These are phyloP conservation scores for Aechmea fasciata DNA, from an alignment of 176 grass and related monocot genomes.

Conservation along the genomic window DNA sequence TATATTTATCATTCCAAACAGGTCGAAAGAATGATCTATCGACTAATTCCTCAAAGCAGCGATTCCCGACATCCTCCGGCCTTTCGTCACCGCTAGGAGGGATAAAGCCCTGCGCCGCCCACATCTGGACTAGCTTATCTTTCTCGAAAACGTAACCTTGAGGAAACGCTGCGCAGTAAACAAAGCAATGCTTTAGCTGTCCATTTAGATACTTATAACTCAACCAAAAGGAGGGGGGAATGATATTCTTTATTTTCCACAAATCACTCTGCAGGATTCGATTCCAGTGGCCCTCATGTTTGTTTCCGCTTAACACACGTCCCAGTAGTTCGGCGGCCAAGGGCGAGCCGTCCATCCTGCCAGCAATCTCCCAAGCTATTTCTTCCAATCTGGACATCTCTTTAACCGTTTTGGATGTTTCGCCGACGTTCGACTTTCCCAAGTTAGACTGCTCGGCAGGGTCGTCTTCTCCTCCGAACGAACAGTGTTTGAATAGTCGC, in stretches of 20 bases:
- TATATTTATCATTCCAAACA: not conserved
- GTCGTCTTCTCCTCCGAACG: constrained; percentile 33
- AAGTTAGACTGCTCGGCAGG: not conserved
- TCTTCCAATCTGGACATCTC: not conserved
- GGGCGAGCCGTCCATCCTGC: constrained; percentile 20
- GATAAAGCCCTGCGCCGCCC: constrained; percentile 22
- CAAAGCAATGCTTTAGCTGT: constrained; percentile 20
- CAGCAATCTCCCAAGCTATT: constrained; percentile 13
- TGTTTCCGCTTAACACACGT: not conserved
- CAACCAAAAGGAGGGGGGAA: constrained; percentile 13
- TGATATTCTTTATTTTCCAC: constrained; percentile 21
- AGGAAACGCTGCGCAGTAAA: constrained; percentile 11
- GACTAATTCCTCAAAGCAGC: constrained; percentile 11
- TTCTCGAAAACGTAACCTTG: constrained; percentile 7
- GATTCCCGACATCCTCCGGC: constrained; percentile 17
- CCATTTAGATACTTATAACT: constrained; percentile 16
- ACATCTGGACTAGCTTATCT: constrained; percentile 15
- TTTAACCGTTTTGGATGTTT: not conserved
- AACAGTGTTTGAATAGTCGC: constrained; percentile 26
- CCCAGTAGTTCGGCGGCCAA: constrained; percentile 27
- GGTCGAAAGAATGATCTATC: constrained; percentile 11
- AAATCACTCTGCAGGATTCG: constrained; percentile 13
- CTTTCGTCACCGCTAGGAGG: not conserved
- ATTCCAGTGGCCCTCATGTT: constrained; percentile 17
- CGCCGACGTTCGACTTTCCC: not conserved